Conservation (phyloP, 352 stramenopile genomes). For the Pythium aristosporum region DNA sequence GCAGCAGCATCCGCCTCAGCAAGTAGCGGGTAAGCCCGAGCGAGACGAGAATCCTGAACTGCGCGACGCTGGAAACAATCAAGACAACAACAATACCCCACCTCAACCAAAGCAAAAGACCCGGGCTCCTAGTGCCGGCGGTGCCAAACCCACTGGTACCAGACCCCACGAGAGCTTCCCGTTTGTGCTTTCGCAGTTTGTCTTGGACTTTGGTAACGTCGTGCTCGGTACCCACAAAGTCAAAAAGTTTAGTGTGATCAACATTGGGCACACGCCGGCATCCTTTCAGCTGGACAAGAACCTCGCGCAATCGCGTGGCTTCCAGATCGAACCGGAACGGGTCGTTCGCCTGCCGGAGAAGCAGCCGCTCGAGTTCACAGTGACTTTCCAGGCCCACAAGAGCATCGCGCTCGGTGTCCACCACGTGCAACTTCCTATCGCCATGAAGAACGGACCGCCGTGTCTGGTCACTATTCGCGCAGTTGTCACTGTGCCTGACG, state of each 20-base stretch:
- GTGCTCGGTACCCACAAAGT: conserved; percentile 90
- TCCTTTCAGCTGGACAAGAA: conserved; percentile 94
- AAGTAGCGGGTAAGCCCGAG: neutral
- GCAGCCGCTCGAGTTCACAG: conserved; percentile 84
- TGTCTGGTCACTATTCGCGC: conserved; percentile 85
- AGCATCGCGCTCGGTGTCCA: conserved; percentile 78
- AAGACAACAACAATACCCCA: neutral
- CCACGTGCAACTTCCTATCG: conserved; percentile 81
- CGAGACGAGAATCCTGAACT: neutral
- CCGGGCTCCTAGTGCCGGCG: conserved; percentile 22
- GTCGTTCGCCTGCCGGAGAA: conserved; percentile 92
- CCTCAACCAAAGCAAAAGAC: conserved; percentile 5
- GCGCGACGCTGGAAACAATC: neutral
- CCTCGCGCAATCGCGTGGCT: conserved; percentile 78
- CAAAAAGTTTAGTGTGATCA: conserved; percentile 92
- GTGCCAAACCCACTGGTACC: neutral
- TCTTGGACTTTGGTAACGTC: conserved; percentile 94
- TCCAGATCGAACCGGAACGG: conserved; percentile 92
- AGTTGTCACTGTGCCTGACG: conserved; percentile 90
- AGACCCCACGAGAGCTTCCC: conserved; percentile 43
- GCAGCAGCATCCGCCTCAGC: neutral
- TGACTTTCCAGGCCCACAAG: conserved; percentile 91
- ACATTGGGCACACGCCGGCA: conserved; percentile 82
- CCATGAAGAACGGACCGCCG: conserved; percentile 89
- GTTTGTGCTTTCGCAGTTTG: conserved; percentile 90